Conservation (phyloP, 192 early-diverging fungal species). For the Rhizophagus sp. region DNA sequence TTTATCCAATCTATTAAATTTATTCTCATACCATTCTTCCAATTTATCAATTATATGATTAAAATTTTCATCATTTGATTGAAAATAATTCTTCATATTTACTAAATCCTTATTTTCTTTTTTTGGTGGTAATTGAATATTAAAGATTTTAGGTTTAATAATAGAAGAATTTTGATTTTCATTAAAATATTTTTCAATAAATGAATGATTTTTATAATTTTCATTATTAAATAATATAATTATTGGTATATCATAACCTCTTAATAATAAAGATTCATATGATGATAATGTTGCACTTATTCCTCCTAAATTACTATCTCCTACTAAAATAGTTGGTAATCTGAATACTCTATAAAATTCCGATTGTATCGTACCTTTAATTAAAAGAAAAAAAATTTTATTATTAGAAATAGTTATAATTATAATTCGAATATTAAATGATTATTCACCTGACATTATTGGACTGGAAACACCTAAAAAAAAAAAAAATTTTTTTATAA, state of each 20-base stretch:
- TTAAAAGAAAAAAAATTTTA: neutral
- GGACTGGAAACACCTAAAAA: conserved; percentile 66
- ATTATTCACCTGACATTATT: conserved; percentile 62
- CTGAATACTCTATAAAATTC: conserved; percentile 70
- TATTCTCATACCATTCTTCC: conserved; percentile 47
- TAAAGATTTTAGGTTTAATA: conserved; percentile 35
- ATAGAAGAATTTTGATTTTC: conserved; percentile 25
- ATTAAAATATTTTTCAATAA: conserved; percentile 40
- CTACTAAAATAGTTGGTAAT: conserved; percentile 70
- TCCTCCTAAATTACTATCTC: conserved; percentile 78
- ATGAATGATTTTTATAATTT: conserved; percentile 59
- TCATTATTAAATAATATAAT: conserved; percentile 67
- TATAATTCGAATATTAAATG: neutral
- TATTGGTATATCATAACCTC: conserved; percentile 70
- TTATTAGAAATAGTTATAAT: neutral
- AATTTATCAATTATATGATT: conserved; percentile 47
- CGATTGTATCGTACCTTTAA: conserved; percentile 64
- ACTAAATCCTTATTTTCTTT: conserved; percentile 49
- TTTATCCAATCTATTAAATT: conserved; percentile 56
- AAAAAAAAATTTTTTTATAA: too few relatives aligned
- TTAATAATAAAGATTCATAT: conserved; percentile 66
- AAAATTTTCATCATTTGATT: conserved; percentile 47
- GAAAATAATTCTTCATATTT: conserved; percentile 63
- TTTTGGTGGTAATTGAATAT: conserved; percentile 51
- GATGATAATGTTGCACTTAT: conserved; percentile 80